phyloP scores from a whole-genome alignment of 2,329 filamentous ascomycete species.

The Botrytis hyacinthi region DNA sequence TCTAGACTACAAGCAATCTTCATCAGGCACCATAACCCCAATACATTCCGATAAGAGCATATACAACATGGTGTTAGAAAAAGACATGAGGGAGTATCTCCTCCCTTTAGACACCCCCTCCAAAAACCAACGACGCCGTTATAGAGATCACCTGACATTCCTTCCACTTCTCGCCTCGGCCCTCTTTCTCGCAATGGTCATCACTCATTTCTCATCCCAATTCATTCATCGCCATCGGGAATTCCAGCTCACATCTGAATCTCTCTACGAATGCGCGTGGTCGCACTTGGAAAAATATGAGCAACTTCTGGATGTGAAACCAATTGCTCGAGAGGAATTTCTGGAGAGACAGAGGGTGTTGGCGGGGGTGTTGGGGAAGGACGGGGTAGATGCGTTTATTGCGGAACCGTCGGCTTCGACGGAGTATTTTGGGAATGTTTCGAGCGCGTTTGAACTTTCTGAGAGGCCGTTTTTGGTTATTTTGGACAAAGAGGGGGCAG shows the following conservation, averaged over 20 bases:
- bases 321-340: constrained; percentile 29
- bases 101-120: neutral
- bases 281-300: constrained; percentile 25
- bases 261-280: constrained; percentile 28
- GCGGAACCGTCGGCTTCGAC: constrained; percentile 64
- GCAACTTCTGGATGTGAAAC: constrained; percentile 28
- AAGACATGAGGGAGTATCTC: neutral
- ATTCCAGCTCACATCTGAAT: neutral
- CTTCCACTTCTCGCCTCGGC: neutral
- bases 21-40: neutral
- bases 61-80: neutral
- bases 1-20: neutral
- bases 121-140: neutral
- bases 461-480: constrained; percentile 62
- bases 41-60: neutral
- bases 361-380: constrained; percentile 27
- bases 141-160: neutral
- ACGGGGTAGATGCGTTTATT: constrained; percentile 54
- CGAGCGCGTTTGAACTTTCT: constrained; percentile 58
- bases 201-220: neutral
- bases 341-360: constrained; percentile 28
- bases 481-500: constrained; percentile 49
- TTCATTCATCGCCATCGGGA: neutral
- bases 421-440: constrained; percentile 60
- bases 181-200: neutral